Evolutionary conservation across 116 monocot genomes (phyloP), one percentile per base, ranked within the genome.

Genomic region (Trichopus zeylanicus): DNA sequence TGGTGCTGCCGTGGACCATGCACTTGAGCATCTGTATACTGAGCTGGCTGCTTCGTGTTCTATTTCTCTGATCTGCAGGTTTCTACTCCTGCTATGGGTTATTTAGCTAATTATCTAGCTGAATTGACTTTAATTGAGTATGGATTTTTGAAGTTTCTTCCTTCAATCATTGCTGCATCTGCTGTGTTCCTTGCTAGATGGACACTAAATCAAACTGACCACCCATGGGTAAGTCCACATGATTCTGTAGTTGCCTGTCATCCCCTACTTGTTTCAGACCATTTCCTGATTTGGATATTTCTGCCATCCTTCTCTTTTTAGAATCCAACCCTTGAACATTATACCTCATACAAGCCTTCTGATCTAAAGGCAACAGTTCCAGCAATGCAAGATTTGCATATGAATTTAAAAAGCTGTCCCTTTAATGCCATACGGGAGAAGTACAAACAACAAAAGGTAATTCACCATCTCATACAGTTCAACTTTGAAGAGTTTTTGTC

Each of bases 171-270:
- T 5, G 85, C 90, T 66, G 73, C 90, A 31, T 78, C 90, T 57
- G 78, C 90, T 11, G 72, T 90, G 23, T 85, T 90, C 58, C 90
- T 90, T 61, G 85, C 86, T 29, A 73, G 63, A 74, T 85, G 90
- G 90, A 90, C 90, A 7, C 47, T 90, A 9, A 69, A 90, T 31
- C 86, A 85, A 42, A 77, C 85, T 31, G 42, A 64, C 33, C 61
- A 70, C 34, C 85, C 90, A 35, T 90, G 90, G 90, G 90, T 90
- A 42, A 42, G 19, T 48, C 52, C 28, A 8, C 0, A 51, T 47
- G 0, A 52, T 33, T 8, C 39, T 2, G 18, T n/a, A 3, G 18
- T 13, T 42, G 18, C 42, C n/a, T 42, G 13, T n/a, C n/a, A 13
- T 42, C 39, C 7, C 12, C 42, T 42, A 16, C 16, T 42, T 42